A percentile compares a stretch with the other conserved stretches of the same genome.
Conservation (phyloP, 306 rosid species). For the Canavalia gladiata region DNA sequence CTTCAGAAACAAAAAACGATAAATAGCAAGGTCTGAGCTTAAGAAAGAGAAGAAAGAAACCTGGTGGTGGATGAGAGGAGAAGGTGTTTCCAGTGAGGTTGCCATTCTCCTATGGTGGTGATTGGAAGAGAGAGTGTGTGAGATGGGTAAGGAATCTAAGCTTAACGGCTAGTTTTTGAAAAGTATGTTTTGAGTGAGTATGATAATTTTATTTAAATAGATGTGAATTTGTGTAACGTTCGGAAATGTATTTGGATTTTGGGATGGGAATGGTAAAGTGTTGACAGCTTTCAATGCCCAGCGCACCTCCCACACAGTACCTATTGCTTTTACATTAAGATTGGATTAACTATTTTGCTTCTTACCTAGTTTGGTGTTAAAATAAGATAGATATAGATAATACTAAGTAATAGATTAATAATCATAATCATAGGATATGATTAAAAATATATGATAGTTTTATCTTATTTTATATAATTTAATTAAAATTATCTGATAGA, state of each 20-base stretch:
- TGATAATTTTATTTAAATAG: conserved; percentile 46
- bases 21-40: neutral
- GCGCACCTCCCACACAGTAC: neutral
- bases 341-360: neutral
- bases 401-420: too few relatives aligned
- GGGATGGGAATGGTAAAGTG: too few relatives aligned
- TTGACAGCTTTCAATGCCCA: neutral
- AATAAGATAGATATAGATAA: too few relatives aligned
- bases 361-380: too few relatives aligned
- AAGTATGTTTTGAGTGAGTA: conserved; percentile 35
- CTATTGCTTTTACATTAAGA: neutral
- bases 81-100: conserved; percentile 62
- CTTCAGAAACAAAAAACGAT: neutral
- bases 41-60: conserved; percentile 42
- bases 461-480: too few relatives aligned
- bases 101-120: conserved; percentile 50
- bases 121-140: conserved; percentile 10
- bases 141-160: neutral
- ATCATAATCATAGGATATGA: too few relatives aligned
- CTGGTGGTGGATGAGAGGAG: conserved; percentile 61
- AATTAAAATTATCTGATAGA: too few relatives aligned
- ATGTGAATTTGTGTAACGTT: conserved; percentile 59
- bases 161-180: conserved; percentile 84
- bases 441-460: too few relatives aligned
- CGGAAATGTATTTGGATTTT: conserved; percentile 39